Percentiles rank a stretch among this genome's conserved stretches.
Evolutionary conservation across 2,329 filamentous ascomycete species (phyloP).

Genomic region (Alternaria gaisen): DNA sequence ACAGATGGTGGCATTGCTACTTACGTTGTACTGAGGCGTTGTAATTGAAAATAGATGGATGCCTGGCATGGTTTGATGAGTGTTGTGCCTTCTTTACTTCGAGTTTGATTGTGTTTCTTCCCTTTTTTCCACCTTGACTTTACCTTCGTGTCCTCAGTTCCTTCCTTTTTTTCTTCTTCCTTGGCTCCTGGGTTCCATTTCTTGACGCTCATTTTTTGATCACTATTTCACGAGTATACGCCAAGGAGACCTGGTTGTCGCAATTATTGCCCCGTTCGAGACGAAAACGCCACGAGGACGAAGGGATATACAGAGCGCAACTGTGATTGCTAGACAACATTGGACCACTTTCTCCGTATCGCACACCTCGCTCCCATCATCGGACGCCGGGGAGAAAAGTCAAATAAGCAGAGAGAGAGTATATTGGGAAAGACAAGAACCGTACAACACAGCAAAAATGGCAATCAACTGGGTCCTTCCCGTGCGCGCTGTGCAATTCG

Average conservation of each 20-base stretch:
- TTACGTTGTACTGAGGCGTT: background rate
- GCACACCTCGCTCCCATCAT: background rate
- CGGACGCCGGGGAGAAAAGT: background rate
- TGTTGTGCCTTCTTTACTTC: no score
- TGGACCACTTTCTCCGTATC: background rate
- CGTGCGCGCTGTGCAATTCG: conserved; percentile 70
- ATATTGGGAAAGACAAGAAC: background rate
- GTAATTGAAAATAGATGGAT: background rate
- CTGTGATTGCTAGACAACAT: background rate
- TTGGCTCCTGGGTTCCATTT: background rate
- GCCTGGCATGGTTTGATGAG: background rate
- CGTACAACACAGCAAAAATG: conserved; percentile 50
- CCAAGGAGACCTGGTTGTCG: background rate
- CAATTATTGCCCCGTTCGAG: background rate
- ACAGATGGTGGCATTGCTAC: background rate
- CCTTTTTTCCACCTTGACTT: background rate
- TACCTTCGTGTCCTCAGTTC: background rate
- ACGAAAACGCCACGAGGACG: background rate
- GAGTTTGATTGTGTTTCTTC: background rate
- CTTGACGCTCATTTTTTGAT: background rate
- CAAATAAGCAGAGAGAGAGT: background rate
- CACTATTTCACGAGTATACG: background rate
- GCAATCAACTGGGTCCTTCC: conserved; percentile 66
- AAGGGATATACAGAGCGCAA: background rate
- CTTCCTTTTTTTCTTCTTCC: background rate